A percentile compares a stretch with the other conserved stretches of the same genome.
Evolutionary conservation across 192 early-diverging fungal genomes (phyloP).

Genomic region (Gorgonomyces haynaldii): DNA sequence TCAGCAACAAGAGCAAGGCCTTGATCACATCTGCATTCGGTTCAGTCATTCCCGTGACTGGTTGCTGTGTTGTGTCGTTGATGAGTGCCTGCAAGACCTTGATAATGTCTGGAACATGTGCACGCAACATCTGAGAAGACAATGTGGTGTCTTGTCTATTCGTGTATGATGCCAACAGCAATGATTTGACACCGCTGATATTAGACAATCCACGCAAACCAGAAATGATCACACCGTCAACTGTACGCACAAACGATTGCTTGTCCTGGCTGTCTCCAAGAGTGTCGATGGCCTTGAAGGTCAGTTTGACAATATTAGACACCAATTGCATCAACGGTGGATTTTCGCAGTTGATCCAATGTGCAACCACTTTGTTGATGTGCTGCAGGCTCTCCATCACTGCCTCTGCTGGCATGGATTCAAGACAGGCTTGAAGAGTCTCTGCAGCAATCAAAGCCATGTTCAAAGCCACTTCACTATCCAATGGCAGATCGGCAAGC

Average conservation of each 20-base stretch:
- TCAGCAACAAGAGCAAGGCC: slow-evolving; percentile 36
- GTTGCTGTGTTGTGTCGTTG: slow-evolving; percentile 54
- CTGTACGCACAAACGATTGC: slow-evolving; percentile 16
- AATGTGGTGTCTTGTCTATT: slow-evolving; percentile 6
- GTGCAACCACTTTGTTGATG: slow-evolving; percentile 54
- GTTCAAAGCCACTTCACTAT: slow-evolving; percentile 26
- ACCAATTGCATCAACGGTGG: slow-evolving; percentile 58
- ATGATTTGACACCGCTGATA: slow-evolving; percentile 3
- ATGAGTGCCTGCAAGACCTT: slow-evolving; percentile 74
- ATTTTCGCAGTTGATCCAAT: slow-evolving; percentile 66
- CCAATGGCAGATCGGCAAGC: slow-evolving; percentile 44
- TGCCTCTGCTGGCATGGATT: slow-evolving; percentile 51
- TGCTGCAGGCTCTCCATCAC: slow-evolving; percentile 49
- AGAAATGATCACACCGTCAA: slow-evolving; percentile 20
- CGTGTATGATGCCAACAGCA: slow-evolving; percentile 15
- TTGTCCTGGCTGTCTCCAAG: slow-evolving; percentile 6
- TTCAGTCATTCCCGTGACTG: slow-evolving; percentile 15
- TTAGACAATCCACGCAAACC: slow-evolving; percentile 18
- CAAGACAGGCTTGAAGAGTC: slow-evolving; percentile 49
- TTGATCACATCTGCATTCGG: slow-evolving; percentile 30
- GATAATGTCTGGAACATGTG: slow-evolving; percentile 58
- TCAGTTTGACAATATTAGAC: slow-evolving; percentile 55
- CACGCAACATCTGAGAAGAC: slow-evolving; percentile 7
- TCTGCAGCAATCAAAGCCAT: slow-evolving; percentile 58
- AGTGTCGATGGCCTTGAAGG: slow-evolving; percentile 44